Conservation (phyloP, 2,329 filamentous ascomycete species). For the Aspergillus neotritici region DNA sequence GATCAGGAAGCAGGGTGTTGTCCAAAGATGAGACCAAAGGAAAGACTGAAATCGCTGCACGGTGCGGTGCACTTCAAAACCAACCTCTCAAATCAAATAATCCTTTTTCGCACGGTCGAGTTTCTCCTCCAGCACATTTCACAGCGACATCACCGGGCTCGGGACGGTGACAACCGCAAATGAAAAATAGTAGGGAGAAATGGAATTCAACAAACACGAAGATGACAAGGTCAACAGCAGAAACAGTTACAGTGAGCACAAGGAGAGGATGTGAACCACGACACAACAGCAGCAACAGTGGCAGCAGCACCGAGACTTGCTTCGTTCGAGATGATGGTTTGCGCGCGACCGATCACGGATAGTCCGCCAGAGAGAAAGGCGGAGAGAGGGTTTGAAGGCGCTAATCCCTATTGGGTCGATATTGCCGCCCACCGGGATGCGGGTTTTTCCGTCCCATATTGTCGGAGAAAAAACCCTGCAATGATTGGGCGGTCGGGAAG, state of each 20-base stretch:
- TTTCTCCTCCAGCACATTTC: slow-evolving; percentile 20
- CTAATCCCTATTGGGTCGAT: slow-evolving; percentile 21
- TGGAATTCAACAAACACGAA: background rate
- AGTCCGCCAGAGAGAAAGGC: slow-evolving; percentile 27
- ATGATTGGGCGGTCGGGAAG: background rate
- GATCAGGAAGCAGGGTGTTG: background rate
- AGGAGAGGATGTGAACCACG: background rate
- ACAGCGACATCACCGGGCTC: slow-evolving; percentile 25
- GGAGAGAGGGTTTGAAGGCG: slow-evolving; percentile 28
- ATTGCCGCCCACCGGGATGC: slow-evolving; percentile 16
- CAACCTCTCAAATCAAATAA: slow-evolving; percentile 12
- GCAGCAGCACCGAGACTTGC: slow-evolving; percentile 3
- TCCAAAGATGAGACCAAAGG: background rate
- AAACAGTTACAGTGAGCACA: background rate
- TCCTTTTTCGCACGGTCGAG: slow-evolving; percentile 21
- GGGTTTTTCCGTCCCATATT: slow-evolving; percentile 20
- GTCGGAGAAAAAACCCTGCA: slow-evolving; percentile 1
- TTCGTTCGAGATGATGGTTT: slow-evolving; percentile 25
- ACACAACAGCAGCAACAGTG: slow-evolving; percentile 1
- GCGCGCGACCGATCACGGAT: slow-evolving; percentile 37
- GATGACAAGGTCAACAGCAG: slow-evolving; percentile 3
- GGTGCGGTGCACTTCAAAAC: slow-evolving; percentile 6
- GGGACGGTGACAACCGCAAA: slow-evolving; percentile 9
- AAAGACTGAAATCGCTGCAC: slow-evolving; percentile 2
- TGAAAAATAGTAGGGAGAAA: background rate